Base-by-base conservation (phyloP, 2,329 filamentous ascomycete genomes). In the Arthroderma sp. region DNA sequence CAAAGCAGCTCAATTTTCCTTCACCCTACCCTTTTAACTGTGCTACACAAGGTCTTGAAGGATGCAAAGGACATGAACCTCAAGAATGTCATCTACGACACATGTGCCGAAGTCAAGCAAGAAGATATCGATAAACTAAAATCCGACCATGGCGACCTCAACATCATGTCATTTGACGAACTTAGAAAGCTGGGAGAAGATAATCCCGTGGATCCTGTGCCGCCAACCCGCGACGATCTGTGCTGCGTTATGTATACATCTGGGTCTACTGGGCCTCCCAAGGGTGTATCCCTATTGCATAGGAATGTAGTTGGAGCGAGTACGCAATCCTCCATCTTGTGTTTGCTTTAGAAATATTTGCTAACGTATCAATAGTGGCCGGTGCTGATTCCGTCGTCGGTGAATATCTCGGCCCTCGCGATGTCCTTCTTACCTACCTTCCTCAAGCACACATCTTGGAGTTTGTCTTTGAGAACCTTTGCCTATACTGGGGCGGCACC, bases 371-470 rank as follows among this genome's bases (percentile, higher is more conserved):
- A 32, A 11, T 54, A 80, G 77, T 94, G 52, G 83, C 89, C 39
- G 91, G 91, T 61, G 77, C 94, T 38, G 77, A 81, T 58, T 75
- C 75, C 36, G 80, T 85, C 49, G 80, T 96, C 40, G 84, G 83
- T 22, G 78, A 81, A 47, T 82, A 82, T 56, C 77, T 96, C 41
- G 81, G 80, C 48, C 79, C 82, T 47, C 78, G 75, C 38, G 91
- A 98, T 55, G 75, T 76, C 38, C 72, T 96, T 37, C 75, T 98
- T 38, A 86, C 88, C 22, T 98, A 96, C 64, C 77, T 98, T 9
- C 91, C 91, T 1, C 80, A 94, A 43, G 88, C 91, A 2, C 91
- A 98, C 61, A 96, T 96, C 57, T 80, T 98, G 56, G 91, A 98
- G 65, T 91, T 94, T 64, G 83, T 89, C 47, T 85, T 98, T 53